Base-by-base conservation (phyloP, 2,329 filamentous ascomycete species). In the Aspergillus intermedius region DNA sequence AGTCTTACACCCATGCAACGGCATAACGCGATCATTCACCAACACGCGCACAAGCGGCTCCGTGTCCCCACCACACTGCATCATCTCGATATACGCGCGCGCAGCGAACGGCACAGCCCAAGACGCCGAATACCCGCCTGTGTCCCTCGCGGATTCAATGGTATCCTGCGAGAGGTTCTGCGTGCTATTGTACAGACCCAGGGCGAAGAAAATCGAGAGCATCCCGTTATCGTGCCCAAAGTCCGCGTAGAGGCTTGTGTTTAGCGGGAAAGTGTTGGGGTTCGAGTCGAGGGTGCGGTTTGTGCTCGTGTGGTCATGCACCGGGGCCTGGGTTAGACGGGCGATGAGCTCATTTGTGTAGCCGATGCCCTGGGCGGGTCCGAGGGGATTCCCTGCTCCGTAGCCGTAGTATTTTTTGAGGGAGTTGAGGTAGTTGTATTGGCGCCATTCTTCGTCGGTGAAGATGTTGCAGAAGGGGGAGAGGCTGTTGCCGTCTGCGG, bases 161-260 rank as follows among this genome's bases (percentile, higher is more conserved):
- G 72, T 73, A 3, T 72, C 73, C 21, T 75, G 77, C 2, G 78
- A 75, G 21, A 86, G 70, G 9, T 77, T 72, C 12, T 64, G 60
- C 0, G 82, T 88, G 40, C 68, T 70, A 56, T 90, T 87, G 70
- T 89, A 95, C 22, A 95, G 71, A 0, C 89, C 87, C 54, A 96
- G 63, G 0, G 89, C 88, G 4, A 82, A 82, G 62, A 87, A 87
- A 5, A 94, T 81, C 6, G 79, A 78, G 25, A 80, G 81, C 82
- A 96, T 89, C 62, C 86, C 83, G 66, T 94, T 95, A 69, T 96
- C 91, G 68, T 96, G 91, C 54, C 84, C 88, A 63, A 96, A 95
- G 68, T 96, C 91, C 0, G 88, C 90, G 61, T 94, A 96, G 1
- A 95, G 70, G 9, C 71, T 71, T 40, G 73, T 69, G 52, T 78